Conservation (phyloP, 2,329 filamentous ascomycete genomes). For the Calonectria montana region DNA sequence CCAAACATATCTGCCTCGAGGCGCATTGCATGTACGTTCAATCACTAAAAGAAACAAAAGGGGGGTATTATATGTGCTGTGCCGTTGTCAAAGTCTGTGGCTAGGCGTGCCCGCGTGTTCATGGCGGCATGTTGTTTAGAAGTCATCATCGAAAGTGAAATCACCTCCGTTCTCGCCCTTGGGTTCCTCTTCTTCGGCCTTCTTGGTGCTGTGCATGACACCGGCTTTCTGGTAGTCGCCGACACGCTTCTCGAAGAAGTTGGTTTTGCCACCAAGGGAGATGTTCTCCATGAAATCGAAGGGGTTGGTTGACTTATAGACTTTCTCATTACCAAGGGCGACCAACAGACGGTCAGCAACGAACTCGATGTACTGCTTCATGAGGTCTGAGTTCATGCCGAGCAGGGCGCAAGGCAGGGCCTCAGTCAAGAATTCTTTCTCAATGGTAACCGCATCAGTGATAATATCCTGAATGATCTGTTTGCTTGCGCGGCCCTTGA, state of each 20-base stretch:
- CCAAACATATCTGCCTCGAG: constrained; percentile 35
- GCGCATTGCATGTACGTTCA: constrained; percentile 39
- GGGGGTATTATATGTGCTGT: constrained; percentile 42
- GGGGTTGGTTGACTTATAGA: constrained; percentile 92
- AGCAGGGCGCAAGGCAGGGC: constrained; percentile 92
- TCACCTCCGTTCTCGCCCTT: constrained; percentile 75
- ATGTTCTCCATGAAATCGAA: constrained; percentile 99
- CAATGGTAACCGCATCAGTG: constrained; percentile 90
- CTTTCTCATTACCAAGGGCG: constrained; percentile 92
- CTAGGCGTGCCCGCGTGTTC: constrained; percentile 15
- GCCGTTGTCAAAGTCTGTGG: constrained; percentile 5
- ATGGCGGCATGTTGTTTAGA: constrained; percentile 67
- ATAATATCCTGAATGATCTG: constrained; percentile 88
- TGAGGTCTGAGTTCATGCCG: constrained; percentile 96
- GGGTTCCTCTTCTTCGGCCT: constrained; percentile 64
- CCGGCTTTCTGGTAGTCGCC: constrained; percentile 99
- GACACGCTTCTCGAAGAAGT: constrained; percentile 99
- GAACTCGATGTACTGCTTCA: constrained; percentile 99
- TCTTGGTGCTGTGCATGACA: constrained; percentile 94
- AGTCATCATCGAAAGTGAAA: constrained; percentile 97
- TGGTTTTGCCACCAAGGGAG: constrained; percentile 98
- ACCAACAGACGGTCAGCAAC: constrained; percentile 95
- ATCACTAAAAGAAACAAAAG: constrained; percentile 29
- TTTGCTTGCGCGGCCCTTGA: constrained; percentile 90
- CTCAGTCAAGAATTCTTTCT: constrained; percentile 98